Evolutionary conservation across 306 rosid species (phyloP).

Genomic region (Begonia loranthoides): DNA sequence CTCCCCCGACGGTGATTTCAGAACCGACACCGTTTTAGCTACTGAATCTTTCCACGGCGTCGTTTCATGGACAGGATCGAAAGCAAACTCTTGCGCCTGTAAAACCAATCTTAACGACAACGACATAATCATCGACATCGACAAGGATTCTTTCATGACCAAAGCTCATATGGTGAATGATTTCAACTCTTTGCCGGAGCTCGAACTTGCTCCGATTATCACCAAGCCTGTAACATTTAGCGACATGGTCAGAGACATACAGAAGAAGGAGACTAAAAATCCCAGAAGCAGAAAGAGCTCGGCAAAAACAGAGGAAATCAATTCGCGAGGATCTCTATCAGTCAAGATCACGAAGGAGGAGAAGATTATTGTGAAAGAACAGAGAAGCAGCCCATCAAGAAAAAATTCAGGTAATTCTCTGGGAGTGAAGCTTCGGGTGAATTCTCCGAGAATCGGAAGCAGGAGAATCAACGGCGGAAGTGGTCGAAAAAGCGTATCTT

Average conservation of each 20-base stretch:
- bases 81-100: too few relatives aligned
- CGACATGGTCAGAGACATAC: slow-evolving; percentile 13
- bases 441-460: slow-evolving; percentile 43
- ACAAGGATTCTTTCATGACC: slow-evolving; percentile 24
- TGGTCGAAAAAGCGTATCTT: slow-evolving; percentile 30
- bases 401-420: slow-evolving; percentile 43
- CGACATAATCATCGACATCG: slow-evolving; percentile 52
- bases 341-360: slow-evolving; percentile 3
- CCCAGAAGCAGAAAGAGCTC: slow-evolving; percentile 3
- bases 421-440: slow-evolving; percentile 43
- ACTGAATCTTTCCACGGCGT: slow-evolving; percentile 16
- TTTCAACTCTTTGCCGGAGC: slow-evolving; percentile 28
- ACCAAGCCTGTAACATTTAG: slow-evolving; percentile 39
- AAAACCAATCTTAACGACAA: slow-evolving; percentile 9
- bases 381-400: slow-evolving; percentile 10
- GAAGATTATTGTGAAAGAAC: too few relatives aligned
- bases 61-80: too few relatives aligned
- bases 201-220: slow-evolving; percentile 57
- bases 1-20: slow-evolving; percentile 44
- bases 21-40: slow-evolving; percentile 61
- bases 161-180: slow-evolving; percentile 20
- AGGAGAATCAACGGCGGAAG: slow-evolving; percentile 17
- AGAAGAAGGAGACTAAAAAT: slow-evolving; percentile 17
- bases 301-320: slow-evolving; percentile 14
- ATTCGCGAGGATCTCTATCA: slow-evolving; percentile 14